These are phyloP conservation scores for Xylariaceae sp. DNA, from an alignment of 2,329 filamentous ascomycete genomes.

Conservation along the genomic window DNA sequence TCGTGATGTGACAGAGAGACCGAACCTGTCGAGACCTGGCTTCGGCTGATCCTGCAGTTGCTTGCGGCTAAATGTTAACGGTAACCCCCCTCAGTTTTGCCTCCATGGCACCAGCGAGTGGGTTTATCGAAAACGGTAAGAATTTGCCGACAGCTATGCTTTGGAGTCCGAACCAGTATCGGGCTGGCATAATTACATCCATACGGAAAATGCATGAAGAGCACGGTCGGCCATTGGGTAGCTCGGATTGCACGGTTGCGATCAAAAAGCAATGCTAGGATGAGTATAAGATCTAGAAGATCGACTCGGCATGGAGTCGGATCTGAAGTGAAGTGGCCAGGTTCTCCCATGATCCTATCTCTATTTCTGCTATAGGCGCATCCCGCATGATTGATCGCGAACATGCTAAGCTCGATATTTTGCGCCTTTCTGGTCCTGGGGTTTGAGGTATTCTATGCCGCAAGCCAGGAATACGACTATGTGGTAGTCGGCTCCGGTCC, in stretches of 20 bases:
- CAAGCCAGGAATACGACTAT: conserved; percentile 59
- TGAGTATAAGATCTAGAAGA: conserved; percentile 9
- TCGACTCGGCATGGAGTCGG: background rate
- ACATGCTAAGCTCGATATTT: background rate
- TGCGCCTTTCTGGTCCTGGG: background rate
- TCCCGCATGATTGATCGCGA: background rate
- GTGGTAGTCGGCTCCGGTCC: conserved; percentile 67
- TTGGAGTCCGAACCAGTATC: conserved; percentile 5
- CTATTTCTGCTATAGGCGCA: background rate
- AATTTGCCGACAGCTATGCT: conserved; percentile 17
- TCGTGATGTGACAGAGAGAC: background rate
- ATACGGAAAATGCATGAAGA: background rate
- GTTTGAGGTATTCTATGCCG: background rate
- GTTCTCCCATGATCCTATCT: background rate
- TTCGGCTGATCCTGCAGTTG: conserved; percentile 15
- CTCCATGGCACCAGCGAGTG: conserved; percentile 4
- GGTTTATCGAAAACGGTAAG: background rate
- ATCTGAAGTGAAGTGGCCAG: background rate
- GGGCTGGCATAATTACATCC: background rate
- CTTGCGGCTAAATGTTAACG: conserved; percentile 25
- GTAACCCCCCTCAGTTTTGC: background rate
- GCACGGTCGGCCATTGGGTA: background rate
- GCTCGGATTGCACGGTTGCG: background rate
- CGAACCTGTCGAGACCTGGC: background rate
- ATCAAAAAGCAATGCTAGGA: too few relatives aligned